These are phyloP conservation scores for Calendula officinalis DNA, from an alignment of 129 eudicot species.

Conservation along the genomic window DNA sequence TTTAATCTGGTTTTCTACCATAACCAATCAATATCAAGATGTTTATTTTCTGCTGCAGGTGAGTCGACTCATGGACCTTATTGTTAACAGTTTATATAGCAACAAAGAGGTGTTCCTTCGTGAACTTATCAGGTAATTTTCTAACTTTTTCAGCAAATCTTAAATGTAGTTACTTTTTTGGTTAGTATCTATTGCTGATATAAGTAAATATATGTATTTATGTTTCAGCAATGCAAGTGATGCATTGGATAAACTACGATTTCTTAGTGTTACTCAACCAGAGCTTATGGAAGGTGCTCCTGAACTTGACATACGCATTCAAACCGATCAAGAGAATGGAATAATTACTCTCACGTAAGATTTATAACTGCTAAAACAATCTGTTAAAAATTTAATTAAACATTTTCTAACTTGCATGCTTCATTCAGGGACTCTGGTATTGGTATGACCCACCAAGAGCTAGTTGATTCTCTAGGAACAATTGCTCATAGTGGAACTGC, in stretches of 20 bases:
- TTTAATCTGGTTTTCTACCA: background rate
- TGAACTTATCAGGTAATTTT: constrained; percentile 83
- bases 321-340: constrained; percentile 85
- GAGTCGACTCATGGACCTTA: constrained; percentile 97
- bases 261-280: constrained; percentile 80
- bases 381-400: background rate
- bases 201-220: background rate
- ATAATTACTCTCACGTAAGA: constrained; percentile 79
- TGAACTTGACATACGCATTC: constrained; percentile 91
- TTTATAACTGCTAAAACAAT: background rate
- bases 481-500: constrained; percentile 99
- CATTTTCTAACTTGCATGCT: background rate
- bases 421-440: constrained; percentile 87
- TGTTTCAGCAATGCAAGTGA: constrained; percentile 91
- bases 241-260: constrained; percentile 97
- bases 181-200: background rate
- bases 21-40: background rate
- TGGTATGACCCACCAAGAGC: constrained; percentile 93
- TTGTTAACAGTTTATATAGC: constrained; percentile 92
- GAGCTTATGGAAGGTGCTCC: constrained; percentile 69
- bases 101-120: constrained; percentile 95
- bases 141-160: background rate
- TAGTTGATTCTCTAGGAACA: constrained; percentile 94
- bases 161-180: background rate
- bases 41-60: constrained; percentile 44